Percentiles rank a stretch among this genome's conserved stretches.
Conservation (phyloP, 371 early-diverging fungal species). For the Mortierella sp. region DNA sequence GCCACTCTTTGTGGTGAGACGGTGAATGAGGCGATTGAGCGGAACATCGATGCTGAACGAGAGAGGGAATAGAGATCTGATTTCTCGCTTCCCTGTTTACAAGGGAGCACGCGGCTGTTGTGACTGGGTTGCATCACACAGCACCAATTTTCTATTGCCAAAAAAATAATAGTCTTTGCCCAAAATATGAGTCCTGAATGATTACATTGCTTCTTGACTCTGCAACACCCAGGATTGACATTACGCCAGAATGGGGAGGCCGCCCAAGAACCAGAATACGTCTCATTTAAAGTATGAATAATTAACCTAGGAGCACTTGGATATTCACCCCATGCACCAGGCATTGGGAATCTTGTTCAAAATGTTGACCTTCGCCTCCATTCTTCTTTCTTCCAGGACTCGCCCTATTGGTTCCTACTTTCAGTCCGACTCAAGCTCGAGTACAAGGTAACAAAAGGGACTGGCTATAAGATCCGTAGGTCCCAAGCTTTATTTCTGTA, state of each 20-base stretch:
- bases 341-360: not conserved
- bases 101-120: not conserved
- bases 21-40: slow-evolving; percentile 18
- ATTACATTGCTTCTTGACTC: too few species aligned
- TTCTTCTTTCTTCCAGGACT: slow-evolving; percentile 10
- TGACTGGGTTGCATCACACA: not conserved
- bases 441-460: not conserved
- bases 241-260: slow-evolving; percentile 13
- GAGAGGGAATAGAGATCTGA: slow-evolving; percentile 2
- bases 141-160: too few species aligned
- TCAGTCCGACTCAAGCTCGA: not conserved
- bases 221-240: not conserved
- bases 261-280: slow-evolving; percentile 12
- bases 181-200: not conserved
- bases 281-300: slow-evolving; percentile 14
- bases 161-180: too few species aligned
- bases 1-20: not conserved
- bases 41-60: slow-evolving; percentile 7
- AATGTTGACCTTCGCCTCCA: not conserved
- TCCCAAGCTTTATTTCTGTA: too few species aligned
- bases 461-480: too few species aligned
- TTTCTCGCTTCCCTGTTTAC: not conserved
- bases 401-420: slow-evolving; percentile 36
- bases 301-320: not conserved
- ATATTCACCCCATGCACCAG: not conserved